Conservation (phyloP, 345 rosid species). For the Acer yangbiense region DNA sequence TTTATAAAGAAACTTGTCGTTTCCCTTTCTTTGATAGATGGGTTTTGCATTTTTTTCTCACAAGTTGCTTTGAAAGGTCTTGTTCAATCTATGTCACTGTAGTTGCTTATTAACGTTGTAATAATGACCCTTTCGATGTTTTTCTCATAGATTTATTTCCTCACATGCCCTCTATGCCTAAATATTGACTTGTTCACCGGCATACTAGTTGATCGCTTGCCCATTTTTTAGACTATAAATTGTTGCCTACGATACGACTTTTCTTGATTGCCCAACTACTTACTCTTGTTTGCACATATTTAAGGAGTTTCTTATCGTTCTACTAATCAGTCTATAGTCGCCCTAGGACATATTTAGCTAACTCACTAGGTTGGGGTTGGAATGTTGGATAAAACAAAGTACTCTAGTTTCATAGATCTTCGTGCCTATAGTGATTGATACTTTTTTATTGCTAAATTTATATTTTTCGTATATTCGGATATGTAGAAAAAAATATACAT, state of each 20-base stretch:
- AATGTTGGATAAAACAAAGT: neutral
- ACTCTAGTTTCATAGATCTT: neutral
- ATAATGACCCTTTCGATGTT: constrained; percentile 18
- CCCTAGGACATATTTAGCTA: neutral
- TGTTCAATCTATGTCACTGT: constrained; percentile 21
- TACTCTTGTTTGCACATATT: neutral
- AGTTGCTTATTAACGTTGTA: constrained; percentile 23
- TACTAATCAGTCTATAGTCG: neutral
- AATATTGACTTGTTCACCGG: constrained; percentile 25
- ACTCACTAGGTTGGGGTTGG: neutral
- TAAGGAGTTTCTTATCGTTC: neutral
- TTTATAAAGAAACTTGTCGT: constrained; percentile 26
- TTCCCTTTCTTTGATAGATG: constrained; percentile 23
- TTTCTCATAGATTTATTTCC: constrained; percentile 14
- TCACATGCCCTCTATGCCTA: constrained; percentile 23
- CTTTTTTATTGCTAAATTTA: neutral
- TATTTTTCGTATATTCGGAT: too few relatives aligned
- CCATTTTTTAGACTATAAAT: neutral
- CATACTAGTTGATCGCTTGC: neutral
- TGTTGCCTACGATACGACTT: neutral
- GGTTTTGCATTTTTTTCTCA: constrained; percentile 1
- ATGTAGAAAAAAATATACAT: too few relatives aligned
- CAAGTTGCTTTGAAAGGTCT: constrained; percentile 10
- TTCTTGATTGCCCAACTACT: neutral
- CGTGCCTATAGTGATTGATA: neutral